A percentile compares a stretch with the other conserved stretches of the same genome.
phyloP scores from a whole-genome alignment of 306 rosid genomes.

The Leucaena leucocephala region DNA sequence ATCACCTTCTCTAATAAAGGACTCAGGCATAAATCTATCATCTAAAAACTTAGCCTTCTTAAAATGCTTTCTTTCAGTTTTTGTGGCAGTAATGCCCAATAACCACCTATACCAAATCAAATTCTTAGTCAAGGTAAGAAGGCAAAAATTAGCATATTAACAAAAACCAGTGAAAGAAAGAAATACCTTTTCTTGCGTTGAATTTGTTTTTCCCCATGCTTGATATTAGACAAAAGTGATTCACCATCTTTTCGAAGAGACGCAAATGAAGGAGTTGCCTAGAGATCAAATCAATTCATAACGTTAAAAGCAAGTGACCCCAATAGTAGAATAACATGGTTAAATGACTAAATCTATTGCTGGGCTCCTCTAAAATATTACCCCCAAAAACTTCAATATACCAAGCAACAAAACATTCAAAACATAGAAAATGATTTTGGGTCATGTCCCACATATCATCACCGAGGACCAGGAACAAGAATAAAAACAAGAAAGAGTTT shows the following conservation, averaged over 20 bases:
- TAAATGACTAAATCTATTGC: too few species aligned
- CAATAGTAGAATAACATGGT: background rate
- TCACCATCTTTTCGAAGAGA: constrained; percentile 27
- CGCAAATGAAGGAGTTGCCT: background rate
- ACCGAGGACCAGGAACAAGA: too few species aligned
- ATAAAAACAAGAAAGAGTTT: too few species aligned
- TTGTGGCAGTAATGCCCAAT: constrained; percentile 51
- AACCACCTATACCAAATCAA: constrained; percentile 60
- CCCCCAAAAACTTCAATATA: too few species aligned
- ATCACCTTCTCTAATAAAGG: constrained; percentile 71
- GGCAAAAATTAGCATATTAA: background rate
- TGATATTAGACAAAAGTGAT: constrained; percentile 41
- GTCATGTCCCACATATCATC: too few species aligned
- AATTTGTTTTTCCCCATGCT: constrained; percentile 48
- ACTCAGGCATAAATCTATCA: constrained; percentile 56
- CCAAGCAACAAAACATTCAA: too few species aligned
- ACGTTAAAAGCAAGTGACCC: background rate
- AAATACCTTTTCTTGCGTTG: constrained; percentile 61
- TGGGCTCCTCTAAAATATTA: too few species aligned
- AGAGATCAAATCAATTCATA: background rate
- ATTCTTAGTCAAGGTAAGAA: background rate
- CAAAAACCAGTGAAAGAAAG: background rate
- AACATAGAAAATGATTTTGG: too few species aligned
- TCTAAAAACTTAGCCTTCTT: constrained; percentile 42
- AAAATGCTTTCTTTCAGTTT: constrained; percentile 37